A percentile compares a stretch with the other conserved stretches of the same genome.
phyloP scores from a whole-genome alignment of 305 asterid species.

The Fraxinus dipetala region DNA sequence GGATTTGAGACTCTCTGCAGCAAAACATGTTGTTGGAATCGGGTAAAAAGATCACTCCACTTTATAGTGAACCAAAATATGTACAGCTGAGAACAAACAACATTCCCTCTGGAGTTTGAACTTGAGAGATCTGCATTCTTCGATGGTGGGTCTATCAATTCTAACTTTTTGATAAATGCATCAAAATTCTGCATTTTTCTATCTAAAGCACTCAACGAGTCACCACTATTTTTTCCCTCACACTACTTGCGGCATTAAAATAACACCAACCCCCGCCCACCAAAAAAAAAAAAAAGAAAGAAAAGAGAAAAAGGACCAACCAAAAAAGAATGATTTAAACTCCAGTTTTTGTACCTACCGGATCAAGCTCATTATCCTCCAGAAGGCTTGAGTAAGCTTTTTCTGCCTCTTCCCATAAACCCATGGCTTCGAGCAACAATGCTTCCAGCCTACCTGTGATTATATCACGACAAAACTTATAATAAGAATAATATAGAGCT shows the following conservation, averaged over 20 bases:
- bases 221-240: neutral
- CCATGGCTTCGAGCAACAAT: conserved; percentile 93
- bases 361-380: conserved; percentile 84
- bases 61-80: neutral
- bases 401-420: conserved; percentile 82
- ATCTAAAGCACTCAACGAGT: neutral
- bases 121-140: neutral
- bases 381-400: conserved; percentile 80
- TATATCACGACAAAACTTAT: neutral
- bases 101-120: neutral
- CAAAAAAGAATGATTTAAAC: neutral
- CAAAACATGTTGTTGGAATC: neutral
- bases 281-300: neutral
- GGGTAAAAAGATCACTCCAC: neutral
- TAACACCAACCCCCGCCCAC: neutral
- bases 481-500: neutral
- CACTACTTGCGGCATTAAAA: neutral
- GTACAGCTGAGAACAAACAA: neutral
- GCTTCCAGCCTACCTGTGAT: conserved; percentile 88
- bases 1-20: neutral
- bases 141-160: neutral
- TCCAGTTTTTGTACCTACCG: conserved; percentile 43
- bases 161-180: neutral
- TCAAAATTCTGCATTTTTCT: neutral
- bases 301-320: neutral